Conservation (phyloP, 495 filamentous ascomycete genomes). For the Choiromyces venosus region DNA sequence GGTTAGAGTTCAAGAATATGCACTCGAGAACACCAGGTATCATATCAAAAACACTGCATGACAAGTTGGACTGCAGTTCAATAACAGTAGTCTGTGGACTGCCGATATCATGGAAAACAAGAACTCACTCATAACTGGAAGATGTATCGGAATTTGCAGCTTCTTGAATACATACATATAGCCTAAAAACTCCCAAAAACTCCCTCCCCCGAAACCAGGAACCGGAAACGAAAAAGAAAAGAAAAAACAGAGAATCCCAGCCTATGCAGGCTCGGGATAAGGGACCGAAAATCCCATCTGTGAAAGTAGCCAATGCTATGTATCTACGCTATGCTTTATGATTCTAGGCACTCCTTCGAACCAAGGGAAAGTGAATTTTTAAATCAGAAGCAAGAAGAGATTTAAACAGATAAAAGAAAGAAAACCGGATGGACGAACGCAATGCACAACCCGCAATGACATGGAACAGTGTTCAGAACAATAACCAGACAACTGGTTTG, state of each 20-base stretch:
- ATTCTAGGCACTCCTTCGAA: not conserved
- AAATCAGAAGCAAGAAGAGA: not conserved
- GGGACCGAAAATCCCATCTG: not conserved
- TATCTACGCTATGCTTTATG: constrained; percentile 3
- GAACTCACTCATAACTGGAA: not conserved
- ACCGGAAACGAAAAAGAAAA: not conserved
- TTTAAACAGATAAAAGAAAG: not conserved
- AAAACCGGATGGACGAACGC: not conserved
- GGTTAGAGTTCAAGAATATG: not conserved
- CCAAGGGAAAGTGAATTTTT: not conserved
- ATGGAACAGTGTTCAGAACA: not conserved
- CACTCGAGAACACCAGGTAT: no score
- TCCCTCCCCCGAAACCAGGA: not conserved
- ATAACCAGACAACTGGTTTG: not conserved
- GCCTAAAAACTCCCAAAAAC: not conserved
- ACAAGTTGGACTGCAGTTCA: not conserved
- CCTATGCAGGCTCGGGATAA: not conserved
- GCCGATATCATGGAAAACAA: not conserved
- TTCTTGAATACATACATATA: not conserved
- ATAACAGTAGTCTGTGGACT: not conserved
- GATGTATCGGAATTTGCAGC: not conserved
- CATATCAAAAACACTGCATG: no score
- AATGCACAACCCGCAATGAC: not conserved
- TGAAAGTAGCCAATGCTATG: not conserved
- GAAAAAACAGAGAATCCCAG: not conserved